Percentiles rank a stretch among this genome's conserved stretches.
Evolutionary conservation across 1,139 yeast genomes (phyloP).

Genomic region (Pneumocystis murina): DNA sequence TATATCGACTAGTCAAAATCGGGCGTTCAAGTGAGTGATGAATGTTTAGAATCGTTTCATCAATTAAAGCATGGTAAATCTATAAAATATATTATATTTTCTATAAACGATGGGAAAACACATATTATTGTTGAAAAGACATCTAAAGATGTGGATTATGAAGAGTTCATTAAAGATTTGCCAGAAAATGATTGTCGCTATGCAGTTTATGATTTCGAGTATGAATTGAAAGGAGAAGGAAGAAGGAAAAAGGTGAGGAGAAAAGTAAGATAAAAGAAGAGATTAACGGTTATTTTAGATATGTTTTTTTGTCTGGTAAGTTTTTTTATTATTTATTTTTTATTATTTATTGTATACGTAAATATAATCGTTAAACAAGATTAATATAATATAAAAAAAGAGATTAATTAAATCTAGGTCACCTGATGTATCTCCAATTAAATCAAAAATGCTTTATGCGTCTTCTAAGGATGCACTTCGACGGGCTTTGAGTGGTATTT

Average conservation of each 20-base stretch:
- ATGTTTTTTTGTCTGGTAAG: not conserved
- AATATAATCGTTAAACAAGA: not conserved
- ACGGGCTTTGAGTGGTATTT: constrained; percentile 88
- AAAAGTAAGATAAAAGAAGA: not conserved
- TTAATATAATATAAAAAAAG: constrained; percentile 14
- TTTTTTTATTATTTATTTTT: not conserved
- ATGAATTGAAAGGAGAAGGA: constrained; percentile 60
- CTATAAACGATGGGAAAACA: not conserved
- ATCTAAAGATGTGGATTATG: constrained; percentile 33
- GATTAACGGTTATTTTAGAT: not conserved
- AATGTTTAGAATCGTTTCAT: not conserved
- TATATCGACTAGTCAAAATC: not conserved
- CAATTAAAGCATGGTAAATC: not conserved
- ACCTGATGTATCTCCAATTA: constrained; percentile 91
- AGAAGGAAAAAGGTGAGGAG: constrained; percentile 61
- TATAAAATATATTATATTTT: not conserved
- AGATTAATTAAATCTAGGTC: constrained; percentile 51
- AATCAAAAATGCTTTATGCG: constrained; percentile 91
- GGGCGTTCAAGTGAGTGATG: not conserved
- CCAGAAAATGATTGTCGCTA: constrained; percentile 95
- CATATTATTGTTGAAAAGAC: not conserved
- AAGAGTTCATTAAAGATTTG: constrained; percentile 64
- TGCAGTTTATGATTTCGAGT: constrained; percentile 93
- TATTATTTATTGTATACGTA: constrained; percentile 21
- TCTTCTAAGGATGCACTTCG: constrained; percentile 94